Percentiles rank a stretch among this genome's conserved stretches.
phyloP scores from a whole-genome alignment of 306 rosid genomes.

The Astragalus membranaceus region DNA sequence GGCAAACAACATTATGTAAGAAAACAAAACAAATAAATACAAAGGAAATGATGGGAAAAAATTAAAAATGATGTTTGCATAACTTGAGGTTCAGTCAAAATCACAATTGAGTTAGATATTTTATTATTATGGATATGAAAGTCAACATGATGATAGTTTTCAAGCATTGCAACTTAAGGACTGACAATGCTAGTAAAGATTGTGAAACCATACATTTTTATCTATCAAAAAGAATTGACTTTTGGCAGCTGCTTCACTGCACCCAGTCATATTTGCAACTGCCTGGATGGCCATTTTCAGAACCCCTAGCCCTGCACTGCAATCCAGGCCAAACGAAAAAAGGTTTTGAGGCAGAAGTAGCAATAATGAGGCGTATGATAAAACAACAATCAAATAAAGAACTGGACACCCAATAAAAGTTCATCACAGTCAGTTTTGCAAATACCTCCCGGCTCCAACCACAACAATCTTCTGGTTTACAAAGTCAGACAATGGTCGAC shows the following conservation, averaged over 20 bases:
- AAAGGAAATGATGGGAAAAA: background rate
- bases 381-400: constrained; percentile 11
- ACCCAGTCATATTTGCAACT: constrained; percentile 69
- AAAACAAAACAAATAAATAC: constrained; percentile 9
- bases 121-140: constrained; percentile 2
- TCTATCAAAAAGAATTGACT: constrained; percentile 71
- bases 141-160: background rate
- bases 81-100: background rate
- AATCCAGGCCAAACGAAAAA: constrained; percentile 19
- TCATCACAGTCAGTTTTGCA: constrained; percentile 5
- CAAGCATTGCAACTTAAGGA: constrained; percentile 12
- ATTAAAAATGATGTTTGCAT: background rate
- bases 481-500: constrained; percentile 77
- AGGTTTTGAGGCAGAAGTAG: constrained; percentile 16
- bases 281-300: constrained; percentile 79
- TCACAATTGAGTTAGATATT: background rate
- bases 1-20: constrained; percentile 6
- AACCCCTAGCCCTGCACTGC: constrained; percentile 99
- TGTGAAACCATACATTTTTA: constrained; percentile 62
- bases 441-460: constrained; percentile 99
- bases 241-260: constrained; percentile 49
- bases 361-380: constrained; percentile 15
- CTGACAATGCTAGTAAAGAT: background rate
- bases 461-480: constrained; percentile 89
- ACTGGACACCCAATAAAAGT: constrained; percentile 16